A percentile compares a stretch with the other conserved stretches of the same genome.
These are phyloP conservation scores for Spinacia oleracea DNA, from an alignment of 179 eudicot genomes.

Conservation along the genomic window DNA sequence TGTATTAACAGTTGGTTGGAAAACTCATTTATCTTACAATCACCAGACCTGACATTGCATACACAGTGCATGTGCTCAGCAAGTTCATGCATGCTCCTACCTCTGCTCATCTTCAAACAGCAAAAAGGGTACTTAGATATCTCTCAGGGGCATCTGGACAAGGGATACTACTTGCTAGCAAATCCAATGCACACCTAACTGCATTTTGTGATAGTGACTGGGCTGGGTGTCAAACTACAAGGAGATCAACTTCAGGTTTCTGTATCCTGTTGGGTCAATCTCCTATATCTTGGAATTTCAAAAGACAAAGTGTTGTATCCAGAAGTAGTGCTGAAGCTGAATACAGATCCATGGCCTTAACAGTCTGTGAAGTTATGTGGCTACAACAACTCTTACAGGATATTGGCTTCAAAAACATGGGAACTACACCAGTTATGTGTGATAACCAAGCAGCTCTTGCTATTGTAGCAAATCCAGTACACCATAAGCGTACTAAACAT, in stretches of 20 bases:
- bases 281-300: background rate
- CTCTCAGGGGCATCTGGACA: no score
- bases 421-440: background rate
- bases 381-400: background rate
- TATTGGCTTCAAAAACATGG: background rate
- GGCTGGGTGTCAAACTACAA: background rate
- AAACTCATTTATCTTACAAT: background rate
- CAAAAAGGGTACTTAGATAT: no score
- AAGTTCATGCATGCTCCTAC: background rate
- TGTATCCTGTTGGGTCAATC: background rate
- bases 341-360: background rate
- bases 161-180: no score
- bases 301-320: background rate
- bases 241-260: background rate
- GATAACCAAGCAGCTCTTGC: no score
- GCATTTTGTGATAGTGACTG: background rate
- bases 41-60: no score
- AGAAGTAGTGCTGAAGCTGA: background rate
- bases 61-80: no score
- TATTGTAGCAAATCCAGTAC: no score
- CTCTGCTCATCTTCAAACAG: no score
- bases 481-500: no score
- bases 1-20: background rate
- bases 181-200: no score
- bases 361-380: background rate